Evolutionary conservation across 1,139 yeast genomes (phyloP).

Genomic region (Yamadazyma membranifaciens): DNA sequence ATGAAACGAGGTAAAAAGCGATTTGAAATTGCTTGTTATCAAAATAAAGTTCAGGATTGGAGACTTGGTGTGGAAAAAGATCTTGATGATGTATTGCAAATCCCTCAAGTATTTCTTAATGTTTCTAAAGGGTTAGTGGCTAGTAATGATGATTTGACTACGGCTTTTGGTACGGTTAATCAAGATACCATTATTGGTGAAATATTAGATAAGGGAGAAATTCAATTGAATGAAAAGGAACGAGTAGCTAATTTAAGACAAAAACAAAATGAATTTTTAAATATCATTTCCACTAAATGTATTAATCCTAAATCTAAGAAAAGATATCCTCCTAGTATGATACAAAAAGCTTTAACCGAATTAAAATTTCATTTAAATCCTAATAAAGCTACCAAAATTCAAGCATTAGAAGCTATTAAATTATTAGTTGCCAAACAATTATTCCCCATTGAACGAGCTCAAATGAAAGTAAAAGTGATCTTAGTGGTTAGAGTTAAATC

Average conservation of each 20-base stretch:
- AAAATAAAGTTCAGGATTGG: slow-evolving; percentile 95
- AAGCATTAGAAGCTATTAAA: slow-evolving; percentile 90
- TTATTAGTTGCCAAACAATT: slow-evolving; percentile 72
- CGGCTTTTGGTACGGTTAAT: slow-evolving; percentile 74
- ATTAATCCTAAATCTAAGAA: slow-evolving; percentile 87
- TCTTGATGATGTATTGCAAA: slow-evolving; percentile 91
- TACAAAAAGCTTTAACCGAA: slow-evolving; percentile 81
- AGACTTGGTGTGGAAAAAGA: slow-evolving; percentile 87
- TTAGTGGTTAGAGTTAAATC: slow-evolving; percentile 52
- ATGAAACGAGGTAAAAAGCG: slow-evolving; percentile 88
- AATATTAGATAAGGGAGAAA: slow-evolving; percentile 86
- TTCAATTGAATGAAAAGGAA: slow-evolving; percentile 92
- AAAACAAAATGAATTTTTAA: slow-evolving; percentile 79
- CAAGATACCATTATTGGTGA: slow-evolving; percentile 72
- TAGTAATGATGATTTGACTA: slow-evolving; percentile 74
- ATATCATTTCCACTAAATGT: slow-evolving; percentile 83
- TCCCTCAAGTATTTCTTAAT: slow-evolving; percentile 89
- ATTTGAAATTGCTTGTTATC: slow-evolving; percentile 95
- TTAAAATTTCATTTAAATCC: slow-evolving; percentile 78
- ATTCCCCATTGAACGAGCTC: slow-evolving; percentile 91
- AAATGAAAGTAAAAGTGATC: slow-evolving; percentile 76
- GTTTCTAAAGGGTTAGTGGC: slow-evolving; percentile 97
- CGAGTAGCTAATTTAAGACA: slow-evolving; percentile 74
- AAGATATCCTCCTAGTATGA: slow-evolving; percentile 92
- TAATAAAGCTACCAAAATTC: slow-evolving; percentile 79